Evolutionary conservation across 1,139 yeast species (phyloP).

Genomic region (Candida sanyaensis): DNA sequence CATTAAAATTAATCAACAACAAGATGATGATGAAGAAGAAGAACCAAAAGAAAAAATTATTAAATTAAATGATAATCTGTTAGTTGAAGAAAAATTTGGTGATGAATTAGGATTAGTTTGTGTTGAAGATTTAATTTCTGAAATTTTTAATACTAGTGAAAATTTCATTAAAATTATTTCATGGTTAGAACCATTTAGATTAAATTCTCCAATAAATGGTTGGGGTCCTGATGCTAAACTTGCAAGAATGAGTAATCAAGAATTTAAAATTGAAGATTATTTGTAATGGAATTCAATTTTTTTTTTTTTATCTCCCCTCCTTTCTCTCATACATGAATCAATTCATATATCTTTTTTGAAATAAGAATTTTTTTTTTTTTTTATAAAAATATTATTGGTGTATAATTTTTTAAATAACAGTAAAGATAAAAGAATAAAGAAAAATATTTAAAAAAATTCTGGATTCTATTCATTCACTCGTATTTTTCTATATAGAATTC

Average conservation of each 20-base stretch:
- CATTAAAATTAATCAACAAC: slow-evolving; percentile 37
- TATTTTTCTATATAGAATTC: too few relatives aligned
- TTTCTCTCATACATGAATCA: not conserved
- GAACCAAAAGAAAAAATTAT: slow-evolving; percentile 30
- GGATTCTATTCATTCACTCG: too few relatives aligned
- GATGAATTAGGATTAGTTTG: slow-evolving; percentile 68
- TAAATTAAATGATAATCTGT: slow-evolving; percentile 68
- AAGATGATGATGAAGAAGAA: slow-evolving; percentile 30
- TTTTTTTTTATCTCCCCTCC: too few relatives aligned
- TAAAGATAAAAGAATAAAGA: too few relatives aligned
- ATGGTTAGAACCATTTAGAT: slow-evolving; percentile 69
- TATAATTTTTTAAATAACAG: too few relatives aligned
- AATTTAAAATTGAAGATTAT: slow-evolving; percentile 1
- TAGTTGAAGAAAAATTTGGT: slow-evolving; percentile 73
- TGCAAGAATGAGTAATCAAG: slow-evolving; percentile 1
- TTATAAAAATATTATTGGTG: too few relatives aligned
- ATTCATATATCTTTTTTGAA: too few relatives aligned
- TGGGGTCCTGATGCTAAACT: slow-evolving; percentile 62
- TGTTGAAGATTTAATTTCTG: slow-evolving; percentile 77
- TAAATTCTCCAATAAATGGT: slow-evolving; percentile 71
- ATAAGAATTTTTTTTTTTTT: too few relatives aligned
- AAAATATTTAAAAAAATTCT: too few relatives aligned
- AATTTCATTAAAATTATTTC: slow-evolving; percentile 57
- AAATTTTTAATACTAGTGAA: slow-evolving; percentile 62
- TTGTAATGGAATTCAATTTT: not conserved